Conservation (phyloP, 1,284 basidiomycete genomes). For the Cerioporus squamosus region DNA sequence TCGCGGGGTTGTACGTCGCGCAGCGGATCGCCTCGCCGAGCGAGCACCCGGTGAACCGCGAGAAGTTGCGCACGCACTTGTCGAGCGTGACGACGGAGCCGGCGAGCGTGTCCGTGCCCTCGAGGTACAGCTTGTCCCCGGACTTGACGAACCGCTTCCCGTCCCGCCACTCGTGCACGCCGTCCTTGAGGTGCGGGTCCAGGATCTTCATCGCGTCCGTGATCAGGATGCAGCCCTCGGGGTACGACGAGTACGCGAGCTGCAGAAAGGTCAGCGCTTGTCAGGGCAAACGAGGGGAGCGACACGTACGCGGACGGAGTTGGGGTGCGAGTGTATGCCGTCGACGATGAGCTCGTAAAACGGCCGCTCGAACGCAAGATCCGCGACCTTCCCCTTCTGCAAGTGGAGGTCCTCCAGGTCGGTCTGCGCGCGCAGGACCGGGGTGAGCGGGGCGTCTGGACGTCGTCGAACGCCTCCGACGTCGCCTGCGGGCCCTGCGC, state of each 20-base stretch:
- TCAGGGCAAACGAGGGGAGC: not conserved
- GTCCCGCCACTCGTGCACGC: slow-evolving; percentile 87
- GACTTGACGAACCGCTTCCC: slow-evolving; percentile 79
- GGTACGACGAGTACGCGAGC: slow-evolving; percentile 84
- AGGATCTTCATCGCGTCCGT: slow-evolving; percentile 91
- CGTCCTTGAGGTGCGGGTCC: slow-evolving; percentile 84
- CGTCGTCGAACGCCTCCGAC: slow-evolving; percentile 71
- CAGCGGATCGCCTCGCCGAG: slow-evolving; percentile 85
- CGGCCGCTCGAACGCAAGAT: slow-evolving; percentile 64
- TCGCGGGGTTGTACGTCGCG: slow-evolving; percentile 83
- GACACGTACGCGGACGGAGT: slow-evolving; percentile 75
- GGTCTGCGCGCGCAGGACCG: slow-evolving; percentile 36
- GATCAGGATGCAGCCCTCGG: slow-evolving; percentile 85
- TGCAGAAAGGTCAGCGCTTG: slow-evolving; percentile 33
- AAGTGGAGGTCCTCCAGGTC: slow-evolving; percentile 32
- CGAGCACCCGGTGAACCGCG: slow-evolving; percentile 80
- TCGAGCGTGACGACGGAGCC: slow-evolving; percentile 85
- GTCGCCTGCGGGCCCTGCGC: slow-evolving; percentile 32
- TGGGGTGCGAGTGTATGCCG: slow-evolving; percentile 89
- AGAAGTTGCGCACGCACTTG: slow-evolving; percentile 85
- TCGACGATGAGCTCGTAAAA: slow-evolving; percentile 92
- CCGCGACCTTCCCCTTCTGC: slow-evolving; percentile 40
- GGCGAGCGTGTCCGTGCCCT: slow-evolving; percentile 86
- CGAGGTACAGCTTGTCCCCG: slow-evolving; percentile 81
- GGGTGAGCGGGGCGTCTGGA: slow-evolving; percentile 64